Base-by-base conservation (phyloP, 352 stramenopile genomes). In the Phytophthora constricta region DNA sequence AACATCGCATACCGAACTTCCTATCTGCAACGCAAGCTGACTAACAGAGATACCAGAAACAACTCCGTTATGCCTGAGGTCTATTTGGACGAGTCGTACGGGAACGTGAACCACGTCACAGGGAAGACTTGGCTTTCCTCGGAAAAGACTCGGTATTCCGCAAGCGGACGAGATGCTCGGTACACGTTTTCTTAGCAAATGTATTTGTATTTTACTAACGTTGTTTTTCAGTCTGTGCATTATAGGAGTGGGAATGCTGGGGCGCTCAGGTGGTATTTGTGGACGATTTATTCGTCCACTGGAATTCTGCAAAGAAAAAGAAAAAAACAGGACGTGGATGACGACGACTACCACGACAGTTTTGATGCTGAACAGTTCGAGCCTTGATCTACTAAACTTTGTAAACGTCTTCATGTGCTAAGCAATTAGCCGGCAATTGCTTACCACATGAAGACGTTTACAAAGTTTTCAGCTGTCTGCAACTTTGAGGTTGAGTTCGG, bases 81-180 rank as follows among this genome's bases (percentile, higher is more conserved):
- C 4, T 74, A 65, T 23, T 37, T 70, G 4, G 55, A 74, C 20
- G 66, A 74, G 34, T 70, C 59, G 9, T 67, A 64, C 46, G 56
- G n/a, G n/a, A n/a, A n/a, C n/a, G n/a, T n/a, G n/a, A n/a, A n/a
- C n/a, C n/a, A n/a, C n/a, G n/a, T n/a, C n/a, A n/a, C n/a, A n/a
- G n/a, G n/a, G n/a, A n/a, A n/a, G n/a, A n/a, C n/a, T n/a, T n/a
- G n/a, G n/a, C n/a, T n/a, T n/a, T n/a, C n/a, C n/a, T 54, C 45
- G 39, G 62, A 65, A n/a, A 65, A 65, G 53, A 37, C 56, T 9
- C 48, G 58, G 2, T 52, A 58, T 28, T 46, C 57, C 1, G 53
- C 53, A 37, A 64, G 57, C 20, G 57, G 33, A 2, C 31, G 46
- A 31, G 57, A 33, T 16, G 26, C 25, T 10, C 51, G 43, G 31